Base-by-base conservation (phyloP, 75 land plant species). In the Picea glauca region DNA sequence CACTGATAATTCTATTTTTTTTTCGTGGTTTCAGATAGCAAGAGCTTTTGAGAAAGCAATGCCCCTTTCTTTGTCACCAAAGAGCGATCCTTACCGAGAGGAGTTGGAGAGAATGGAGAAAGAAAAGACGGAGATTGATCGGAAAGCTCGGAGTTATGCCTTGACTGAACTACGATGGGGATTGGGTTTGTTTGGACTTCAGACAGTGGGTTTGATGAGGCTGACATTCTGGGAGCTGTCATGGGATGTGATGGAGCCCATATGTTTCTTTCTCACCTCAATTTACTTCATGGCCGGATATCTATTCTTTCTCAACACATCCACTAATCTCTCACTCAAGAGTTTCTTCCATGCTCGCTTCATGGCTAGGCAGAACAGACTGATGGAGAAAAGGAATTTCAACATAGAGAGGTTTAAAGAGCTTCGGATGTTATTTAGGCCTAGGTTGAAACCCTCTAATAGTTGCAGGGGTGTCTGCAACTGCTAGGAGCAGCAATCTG, bases 231-330 rank as follows among this genome's bases (percentile, higher is more conserved):
- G 91, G 95, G 95, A 91, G 40, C 82, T 93, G 2, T 84, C 93
- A 6, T 93, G 95, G 95, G 95, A 91, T 62, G 93, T 93, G 23
- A 91, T 93, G 95, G 95, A 93, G 82, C 95, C 95, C 20, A 80
- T 93, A 0, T 90, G 94, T 26, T 93, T 87, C 81, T 93, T 82
- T 72, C 84, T 89, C 33, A 93, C 95, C 0, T 87, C 88, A 14
- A 70, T 76, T 61, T 87, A 87, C 70, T 66, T 87, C 83, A 82
- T 93, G 63, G 91, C 81, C n/a, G 91, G 89, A 74, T 94, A 90
- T 75, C 77, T 73, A 18, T 94, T 92, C 83, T 96, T 94, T 77
- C 83, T 96, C 35, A 68, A 86, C 70, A 96, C 96, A 11, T 82
- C 89, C 54, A 88, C 78, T 6, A 93, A 94, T 74, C 99, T 97